Evolutionary conservation across 1,284 basidiomycete species (phyloP), one percentile per base, ranked within the genome.

Genomic region (Porogramme epimiltina): DNA sequence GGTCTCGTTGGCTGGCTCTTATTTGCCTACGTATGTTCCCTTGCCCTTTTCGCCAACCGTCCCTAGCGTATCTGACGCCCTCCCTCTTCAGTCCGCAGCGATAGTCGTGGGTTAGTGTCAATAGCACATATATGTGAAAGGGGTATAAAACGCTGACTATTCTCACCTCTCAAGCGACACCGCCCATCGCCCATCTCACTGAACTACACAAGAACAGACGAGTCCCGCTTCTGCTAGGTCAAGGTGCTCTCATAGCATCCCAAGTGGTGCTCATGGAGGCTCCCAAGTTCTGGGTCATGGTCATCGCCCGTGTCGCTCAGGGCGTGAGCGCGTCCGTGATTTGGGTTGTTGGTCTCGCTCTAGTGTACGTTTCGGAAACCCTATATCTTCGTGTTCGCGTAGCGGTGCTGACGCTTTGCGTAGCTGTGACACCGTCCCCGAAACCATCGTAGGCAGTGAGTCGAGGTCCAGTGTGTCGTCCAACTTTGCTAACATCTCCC

Each of bases 241-340:
- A 87, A 15, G 13, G 82, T 3, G 62, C 80, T 15, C 74, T 89
- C 13, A 70, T 84, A 9, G 82, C 75, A 3, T 78, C 84, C 16
- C 80, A 84, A 63, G 69, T 91, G 20, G 74, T 92, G 72, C 78
- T 93, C 44, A 92, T 92, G 89, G 81, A 89, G 54, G 85, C 87
- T 0, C 82, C 80, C 2, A 78, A 74, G 19, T 93, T 84, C 62
- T 74, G 82, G 69, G 70, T 87, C 13, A 90, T 93, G 87, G 81
- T 80, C 13, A 37, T 91, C 25, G 85, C 88, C 16, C 81, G 91
- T 19, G 69, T 85, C 16, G 51, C 90, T 8, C 90, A 92, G 68
- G 90, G 91, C 1, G 70, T 87, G 16, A 83, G 84, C 31, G 87
- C 85, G 2, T 84, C 87, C 1, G 79, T 90, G 59, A 78, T 93